Conservation (phyloP, 1,284 basidiomycete species). For the Ceratobasidium sp. region DNA sequence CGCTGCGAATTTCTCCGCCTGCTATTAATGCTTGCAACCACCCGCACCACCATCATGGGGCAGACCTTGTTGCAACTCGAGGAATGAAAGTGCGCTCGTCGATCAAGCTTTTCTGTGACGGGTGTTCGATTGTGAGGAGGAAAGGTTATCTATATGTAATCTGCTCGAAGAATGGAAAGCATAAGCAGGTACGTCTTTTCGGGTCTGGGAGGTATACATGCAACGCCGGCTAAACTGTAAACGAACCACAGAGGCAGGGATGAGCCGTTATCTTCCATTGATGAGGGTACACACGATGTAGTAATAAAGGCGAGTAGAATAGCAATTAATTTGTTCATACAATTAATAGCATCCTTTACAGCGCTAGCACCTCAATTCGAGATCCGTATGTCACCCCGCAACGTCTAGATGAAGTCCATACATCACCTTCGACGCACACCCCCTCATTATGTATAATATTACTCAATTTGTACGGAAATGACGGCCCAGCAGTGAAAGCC, state of each 20-base stretch:
- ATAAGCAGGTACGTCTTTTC: slow-evolving; percentile 84
- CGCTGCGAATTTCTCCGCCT: slow-evolving; percentile 53
- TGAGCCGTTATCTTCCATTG: background rate
- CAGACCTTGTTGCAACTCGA: slow-evolving; percentile 63
- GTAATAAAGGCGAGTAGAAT: no score
- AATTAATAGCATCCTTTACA: no score
- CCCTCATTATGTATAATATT: background rate
- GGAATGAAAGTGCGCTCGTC: slow-evolving; percentile 98
- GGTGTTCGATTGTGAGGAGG: slow-evolving; percentile 86
- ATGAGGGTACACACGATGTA: background rate
- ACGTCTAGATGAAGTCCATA: background rate
- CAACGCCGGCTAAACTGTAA: background rate
- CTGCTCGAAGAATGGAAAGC: slow-evolving; percentile 95
- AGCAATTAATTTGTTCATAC: no score
- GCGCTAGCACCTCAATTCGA: no score
- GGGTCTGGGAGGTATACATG: background rate
- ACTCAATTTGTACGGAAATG: background rate
- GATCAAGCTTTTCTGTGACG: slow-evolving; percentile 93
- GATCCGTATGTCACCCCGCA: no score
- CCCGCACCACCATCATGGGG: slow-evolving; percentile 54
- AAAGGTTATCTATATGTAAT: slow-evolving; percentile 95
- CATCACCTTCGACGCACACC: background rate
- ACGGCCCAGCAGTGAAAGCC: no score
- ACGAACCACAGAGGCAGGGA: slow-evolving; percentile 27
- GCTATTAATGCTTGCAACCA: slow-evolving; percentile 52